Evolutionary conservation across 2,329 filamentous ascomycete species (phyloP), one percentile per base, ranked within the genome.

Genomic region (Nemania abortiva): DNA sequence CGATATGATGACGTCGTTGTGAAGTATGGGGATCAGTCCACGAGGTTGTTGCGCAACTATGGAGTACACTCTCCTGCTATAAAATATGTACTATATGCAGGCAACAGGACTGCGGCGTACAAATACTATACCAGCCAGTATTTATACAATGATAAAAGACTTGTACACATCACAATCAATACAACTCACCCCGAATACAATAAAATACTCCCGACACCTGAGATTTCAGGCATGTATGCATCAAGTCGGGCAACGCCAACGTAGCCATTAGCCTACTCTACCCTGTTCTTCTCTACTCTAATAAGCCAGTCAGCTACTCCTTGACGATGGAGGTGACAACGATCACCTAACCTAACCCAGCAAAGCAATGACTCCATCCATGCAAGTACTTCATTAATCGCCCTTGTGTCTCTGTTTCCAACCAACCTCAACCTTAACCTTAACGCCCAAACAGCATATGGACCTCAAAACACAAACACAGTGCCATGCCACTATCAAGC

Each of bases 361-460:
- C 56, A 31, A 59, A 55, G n/a, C 55, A 54, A 55, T 42, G 37
- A 66, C 64, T 63, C 60, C 53, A 24, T 27, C 39, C 5, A 68
- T 68, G 60, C 65, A 60, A 55, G 37, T 59, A 22, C 49, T 57
- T 52, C n/a, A 22, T 6, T 15, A 27, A 13, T 24, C 45, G 24
- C 22, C 34, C 47, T 9, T 11, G 3, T 42, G 6, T 15, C 37
- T 42, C 9, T 42, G 20, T 49, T 15, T 18, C 45, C 45, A 15
- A 22, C 18, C 4, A 15, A 22, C 27, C 39, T 45, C 3, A 34
- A 0, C 45, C 34, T 13, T 34, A 37, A 20, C 42, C 52, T 20
- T 64, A 42, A 45, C 62, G 53, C 62, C 62, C n/a, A 49, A 29
- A 49, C n/a, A n/a, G 47, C 11, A n/a, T 24, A 61, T 39, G 10